A percentile compares a stretch with the other conserved stretches of the same genome.
These are phyloP conservation scores for Fusarium xylarioides DNA, from an alignment of 2,329 filamentous ascomycete genomes.

Conservation along the genomic window DNA sequence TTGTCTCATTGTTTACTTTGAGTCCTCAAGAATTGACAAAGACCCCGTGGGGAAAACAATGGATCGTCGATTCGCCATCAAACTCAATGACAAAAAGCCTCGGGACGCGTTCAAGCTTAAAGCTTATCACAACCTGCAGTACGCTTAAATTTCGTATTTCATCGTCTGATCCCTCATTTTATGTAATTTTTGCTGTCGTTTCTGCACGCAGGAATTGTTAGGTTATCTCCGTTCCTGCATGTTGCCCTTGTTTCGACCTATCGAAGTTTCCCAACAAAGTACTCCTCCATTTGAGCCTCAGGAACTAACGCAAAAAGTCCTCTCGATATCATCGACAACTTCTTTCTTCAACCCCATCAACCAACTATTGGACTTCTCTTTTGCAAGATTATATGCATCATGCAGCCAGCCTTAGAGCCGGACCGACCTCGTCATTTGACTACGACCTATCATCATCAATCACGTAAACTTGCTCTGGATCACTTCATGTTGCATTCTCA, in stretches of 20 bases:
- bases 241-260: background rate
- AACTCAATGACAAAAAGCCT: background rate
- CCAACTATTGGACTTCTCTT: background rate
- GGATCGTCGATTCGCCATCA: background rate
- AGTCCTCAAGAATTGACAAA: background rate
- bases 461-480: background rate
- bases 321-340: background rate
- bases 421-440: slow-evolving; percentile 7
- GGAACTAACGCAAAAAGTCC: background rate
- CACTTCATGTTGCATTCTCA: background rate
- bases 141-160: background rate
- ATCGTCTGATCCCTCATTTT: background rate
- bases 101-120: background rate
- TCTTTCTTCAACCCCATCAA: background rate
- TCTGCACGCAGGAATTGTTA: background rate
- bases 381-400: background rate
- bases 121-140: background rate
- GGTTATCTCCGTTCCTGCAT: background rate
- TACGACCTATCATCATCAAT: background rate
- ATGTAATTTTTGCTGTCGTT: background rate
- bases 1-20: too few relatives aligned
- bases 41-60: background rate
- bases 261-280: slow-evolving; percentile 1
- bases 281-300: background rate
- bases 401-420: background rate